Evolutionary conservation across 2,329 filamentous ascomycete genomes (phyloP).

Genomic region (Bipolaris bicolor): DNA sequence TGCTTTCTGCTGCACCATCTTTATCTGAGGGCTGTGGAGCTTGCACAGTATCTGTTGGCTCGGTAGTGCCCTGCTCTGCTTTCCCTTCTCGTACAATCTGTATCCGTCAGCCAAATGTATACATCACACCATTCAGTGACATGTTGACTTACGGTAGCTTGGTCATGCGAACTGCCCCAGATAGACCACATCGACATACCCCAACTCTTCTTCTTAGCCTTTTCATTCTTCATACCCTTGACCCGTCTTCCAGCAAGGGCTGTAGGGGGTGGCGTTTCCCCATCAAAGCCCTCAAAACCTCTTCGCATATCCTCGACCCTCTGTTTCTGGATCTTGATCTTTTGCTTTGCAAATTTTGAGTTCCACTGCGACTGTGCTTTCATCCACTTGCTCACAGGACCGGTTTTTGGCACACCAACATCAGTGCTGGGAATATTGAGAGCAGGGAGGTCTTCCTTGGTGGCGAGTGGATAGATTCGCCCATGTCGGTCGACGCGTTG

Average conservation of each 20-base stretch:
- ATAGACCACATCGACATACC: constrained; percentile 83
- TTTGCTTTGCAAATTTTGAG: constrained; percentile 70
- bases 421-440: constrained; percentile 67
- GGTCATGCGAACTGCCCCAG: constrained; percentile 89
- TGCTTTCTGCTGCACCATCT: constrained; percentile 47
- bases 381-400: constrained; percentile 84
- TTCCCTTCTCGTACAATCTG: constrained; percentile 45
- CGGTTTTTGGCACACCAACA: constrained; percentile 80
- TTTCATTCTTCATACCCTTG: constrained; percentile 54
- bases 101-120: constrained; percentile 13
- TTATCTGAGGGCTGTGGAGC: constrained; percentile 8
- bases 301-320: constrained; percentile 73
- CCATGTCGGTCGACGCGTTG: constrained; percentile 84
- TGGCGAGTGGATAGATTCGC: constrained; percentile 70
- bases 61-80: constrained; percentile 32
- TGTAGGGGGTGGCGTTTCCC: constrained; percentile 81
- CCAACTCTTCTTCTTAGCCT: constrained; percentile 70
- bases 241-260: constrained; percentile 76
- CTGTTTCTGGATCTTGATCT: constrained; percentile 73
- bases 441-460: constrained; percentile 68
- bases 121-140: neutral
- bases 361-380: constrained; percentile 76
- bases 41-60: constrained; percentile 37
- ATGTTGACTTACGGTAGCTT: constrained; percentile 64
- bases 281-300: constrained; percentile 73